phyloP scores from a whole-genome alignment of 129 eudicot genomes.

The Flaveria brownii region DNA sequence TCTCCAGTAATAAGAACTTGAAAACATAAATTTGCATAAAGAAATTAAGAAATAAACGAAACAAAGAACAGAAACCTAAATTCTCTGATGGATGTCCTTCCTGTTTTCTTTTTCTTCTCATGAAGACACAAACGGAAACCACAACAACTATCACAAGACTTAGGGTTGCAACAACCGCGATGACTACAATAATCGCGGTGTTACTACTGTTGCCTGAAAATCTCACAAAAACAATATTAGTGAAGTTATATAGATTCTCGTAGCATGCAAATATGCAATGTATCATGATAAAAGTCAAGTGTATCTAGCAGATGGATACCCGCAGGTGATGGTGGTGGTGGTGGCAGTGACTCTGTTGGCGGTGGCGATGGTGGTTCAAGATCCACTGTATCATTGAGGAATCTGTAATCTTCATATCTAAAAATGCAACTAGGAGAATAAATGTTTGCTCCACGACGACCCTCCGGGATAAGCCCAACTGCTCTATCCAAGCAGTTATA shows the following conservation, averaged over 20 bases:
- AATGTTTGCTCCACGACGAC: constrained; percentile 34
- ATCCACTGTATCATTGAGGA: constrained; percentile 22
- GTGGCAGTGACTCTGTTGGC: constrained; percentile 7
- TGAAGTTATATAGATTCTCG: not conserved
- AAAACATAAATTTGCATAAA: not conserved
- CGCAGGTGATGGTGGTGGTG: constrained; percentile 16
- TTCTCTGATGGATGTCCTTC: not conserved
- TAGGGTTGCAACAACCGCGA: constrained; percentile 16
- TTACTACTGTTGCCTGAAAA: constrained; percentile 27
- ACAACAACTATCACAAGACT: constrained; percentile 18
- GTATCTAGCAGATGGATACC: constrained; percentile 1
- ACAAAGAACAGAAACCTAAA: constrained; percentile 11
- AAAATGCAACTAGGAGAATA: constrained; percentile 34
- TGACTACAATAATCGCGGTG: constrained; percentile 2
- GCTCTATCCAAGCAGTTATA: constrained; percentile 22
- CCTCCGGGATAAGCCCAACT: not conserved
- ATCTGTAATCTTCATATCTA: constrained; percentile 30
- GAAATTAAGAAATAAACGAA: not conserved
- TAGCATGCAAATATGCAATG: too few species aligned
- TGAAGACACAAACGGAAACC: constrained; percentile 15
- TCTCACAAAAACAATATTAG: not conserved
- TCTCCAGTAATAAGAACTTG: not conserved
- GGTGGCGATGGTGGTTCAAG: constrained; percentile 26
- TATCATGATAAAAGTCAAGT: too few species aligned
- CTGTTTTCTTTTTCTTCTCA: constrained; percentile 29